A percentile compares a stretch with the other conserved stretches of the same genome.
phyloP scores from a whole-genome alignment of 306 rosid species.

The Vigna unguiculata region DNA sequence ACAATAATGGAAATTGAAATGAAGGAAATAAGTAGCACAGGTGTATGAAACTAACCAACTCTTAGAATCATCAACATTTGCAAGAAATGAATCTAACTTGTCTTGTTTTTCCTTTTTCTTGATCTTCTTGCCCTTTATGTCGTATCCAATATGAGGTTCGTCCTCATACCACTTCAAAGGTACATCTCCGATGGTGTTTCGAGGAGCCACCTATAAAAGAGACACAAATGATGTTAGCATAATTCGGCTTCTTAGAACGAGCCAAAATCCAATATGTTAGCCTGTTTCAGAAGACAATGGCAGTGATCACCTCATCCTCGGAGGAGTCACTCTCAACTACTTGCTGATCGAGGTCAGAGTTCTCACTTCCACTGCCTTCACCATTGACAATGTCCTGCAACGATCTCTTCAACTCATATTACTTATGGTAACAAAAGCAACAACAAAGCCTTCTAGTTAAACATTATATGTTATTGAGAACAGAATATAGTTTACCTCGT shows the following conservation, averaged over 20 bases:
- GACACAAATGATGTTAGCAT: constrained; percentile 18
- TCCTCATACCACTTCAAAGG: constrained; percentile 87
- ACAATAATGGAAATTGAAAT: constrained; percentile 18
- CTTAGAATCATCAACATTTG: constrained; percentile 80
- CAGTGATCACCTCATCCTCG: constrained; percentile 81
- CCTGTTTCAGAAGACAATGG: not conserved
- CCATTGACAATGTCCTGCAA: constrained; percentile 57
- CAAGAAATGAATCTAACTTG: constrained; percentile 78
- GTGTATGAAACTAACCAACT: constrained; percentile 66
- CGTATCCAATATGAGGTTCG: constrained; percentile 94
- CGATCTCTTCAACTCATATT: constrained; percentile 27
- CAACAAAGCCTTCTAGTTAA: not conserved
- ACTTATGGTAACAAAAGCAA: not conserved
- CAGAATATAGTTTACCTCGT: constrained; percentile 54
- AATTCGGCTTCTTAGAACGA: not conserved
- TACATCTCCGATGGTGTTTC: constrained; percentile 88
- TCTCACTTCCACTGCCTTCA: constrained; percentile 53
- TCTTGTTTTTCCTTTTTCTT: constrained; percentile 79
- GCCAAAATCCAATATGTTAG: not conserved
- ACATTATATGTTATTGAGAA: not conserved
- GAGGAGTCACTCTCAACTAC: constrained; percentile 87
- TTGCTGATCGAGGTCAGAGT: constrained; percentile 55
- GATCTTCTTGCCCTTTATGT: constrained; percentile 80
- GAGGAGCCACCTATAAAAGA: constrained; percentile 71
- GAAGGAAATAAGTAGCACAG: not conserved